Base-by-base conservation (phyloP, 2,329 filamentous ascomycete species). In the Aspergillus uvarum region DNA sequence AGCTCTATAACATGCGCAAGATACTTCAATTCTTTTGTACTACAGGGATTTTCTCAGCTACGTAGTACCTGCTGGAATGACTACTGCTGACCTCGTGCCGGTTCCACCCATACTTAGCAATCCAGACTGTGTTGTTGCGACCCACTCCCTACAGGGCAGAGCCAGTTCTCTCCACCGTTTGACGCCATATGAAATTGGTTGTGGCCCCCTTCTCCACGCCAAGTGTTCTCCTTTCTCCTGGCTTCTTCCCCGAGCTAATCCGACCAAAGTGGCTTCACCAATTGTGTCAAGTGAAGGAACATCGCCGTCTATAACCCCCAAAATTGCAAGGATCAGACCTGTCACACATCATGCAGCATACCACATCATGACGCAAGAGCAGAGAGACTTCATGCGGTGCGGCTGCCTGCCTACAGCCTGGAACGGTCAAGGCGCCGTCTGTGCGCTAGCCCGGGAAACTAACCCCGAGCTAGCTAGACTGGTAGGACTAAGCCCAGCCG, bases 401-500 rank as follows among this genome's bases (percentile, higher is more conserved):
- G 26, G 26, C 26, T 29, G 26, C 26, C 7, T 26, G 53, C 53
- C 31, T 47, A 35, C 32, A 35, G 32, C 32, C 8, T 29, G 26
- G 26, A 21, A 54, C 24, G 42, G 26, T 47, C 29, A 32, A 47
- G 42, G 53, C 53, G 53, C 53, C 53, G 53, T 55, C 42, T 47
- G 53, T 55, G 53, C 53, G 38, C 53, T 55, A 55, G 42, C n/a
- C 42, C 29, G 31, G 53, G 14, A 35, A 16, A 35, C 32, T 35
- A 35, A 16, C 14, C 14, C 14, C 10, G 32, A 44, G 38, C n/a
- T 19, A n/a, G 16, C 16, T 44, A 44, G 26, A 29, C 26, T 29
- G 26, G 26, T 29, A 22, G 7, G 16, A n/a, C 38, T n/a, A 44
- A 19, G 38, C 38, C 16, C 38, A 44, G 38, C 38, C 26, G 26